Evolutionary conservation across 306 rosid genomes (phyloP).

Genomic region (Cicer bijugum): DNA sequence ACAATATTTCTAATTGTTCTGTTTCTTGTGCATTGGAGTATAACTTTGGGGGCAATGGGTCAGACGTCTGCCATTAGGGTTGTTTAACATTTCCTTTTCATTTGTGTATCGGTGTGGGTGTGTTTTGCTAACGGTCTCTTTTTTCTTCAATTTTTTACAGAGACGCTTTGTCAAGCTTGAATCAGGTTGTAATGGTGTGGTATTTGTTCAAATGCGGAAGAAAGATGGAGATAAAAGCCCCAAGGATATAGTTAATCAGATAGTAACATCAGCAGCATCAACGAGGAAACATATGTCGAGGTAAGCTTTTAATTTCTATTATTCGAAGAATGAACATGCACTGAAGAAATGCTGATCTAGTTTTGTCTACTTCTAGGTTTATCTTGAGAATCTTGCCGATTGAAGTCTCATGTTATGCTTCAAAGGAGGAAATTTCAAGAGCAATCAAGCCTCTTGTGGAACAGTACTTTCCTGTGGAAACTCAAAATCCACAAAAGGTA

Average conservation of each 20-base stretch:
- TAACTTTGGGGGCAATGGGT: slow-evolving; percentile 3
- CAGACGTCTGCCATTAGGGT: background rate
- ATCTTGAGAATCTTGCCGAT: slow-evolving; percentile 86
- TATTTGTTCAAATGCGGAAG: slow-evolving; percentile 87
- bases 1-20: background rate
- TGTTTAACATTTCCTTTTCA: slow-evolving; percentile 39
- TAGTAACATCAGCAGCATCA: slow-evolving; percentile 79
- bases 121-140: slow-evolving; percentile 37
- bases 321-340: slow-evolving; percentile 8
- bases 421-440: slow-evolving; percentile 88
- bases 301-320: slow-evolving; percentile 48
- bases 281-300: slow-evolving; percentile 91
- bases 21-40: background rate
- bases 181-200: slow-evolving; percentile 89
- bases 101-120: slow-evolving; percentile 12
- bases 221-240: slow-evolving; percentile 75
- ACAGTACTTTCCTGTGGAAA: slow-evolving; percentile 71
- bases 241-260: slow-evolving; percentile 69
- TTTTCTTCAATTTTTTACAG: slow-evolving; percentile 45
- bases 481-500: slow-evolving; percentile 77
- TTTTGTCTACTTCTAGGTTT: slow-evolving; percentile 65
- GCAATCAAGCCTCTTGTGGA: slow-evolving; percentile 78
- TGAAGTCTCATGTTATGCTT: slow-evolving; percentile 92
- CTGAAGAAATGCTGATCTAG: slow-evolving; percentile 26
- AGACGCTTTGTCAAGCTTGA: slow-evolving; percentile 81